Evolutionary conservation across 23 red algal genomes (phyloP).

Genomic region (Gracilaria caudata): DNA sequence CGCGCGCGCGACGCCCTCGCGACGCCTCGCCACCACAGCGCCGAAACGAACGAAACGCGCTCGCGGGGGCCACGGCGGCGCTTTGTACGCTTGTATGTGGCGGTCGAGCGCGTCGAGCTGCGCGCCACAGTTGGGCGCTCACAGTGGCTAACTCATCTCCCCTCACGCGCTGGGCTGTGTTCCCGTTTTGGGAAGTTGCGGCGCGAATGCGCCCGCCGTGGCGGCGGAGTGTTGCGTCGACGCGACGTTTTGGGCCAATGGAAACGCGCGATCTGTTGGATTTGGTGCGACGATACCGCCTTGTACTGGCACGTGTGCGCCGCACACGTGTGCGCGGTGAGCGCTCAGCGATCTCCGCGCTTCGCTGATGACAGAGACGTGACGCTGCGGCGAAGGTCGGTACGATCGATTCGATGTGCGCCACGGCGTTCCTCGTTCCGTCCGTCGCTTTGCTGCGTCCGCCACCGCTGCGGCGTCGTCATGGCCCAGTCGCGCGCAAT

Average conservation of each 20-base stretch:
- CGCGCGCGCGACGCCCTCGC: too few species aligned
- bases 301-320: slow-evolving; percentile 4
- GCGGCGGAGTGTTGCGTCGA: not conserved
- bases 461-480: not conserved
- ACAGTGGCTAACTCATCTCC: too few species aligned
- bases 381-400: too few species aligned
- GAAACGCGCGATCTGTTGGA: not conserved
- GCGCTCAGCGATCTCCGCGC: not conserved
- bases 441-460: not conserved
- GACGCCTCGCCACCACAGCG: not conserved
- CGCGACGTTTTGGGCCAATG: slow-evolving; percentile 8
- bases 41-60: not conserved
- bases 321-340: not conserved
- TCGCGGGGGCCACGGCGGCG: not conserved
- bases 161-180: too few species aligned
- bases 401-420: too few species aligned
- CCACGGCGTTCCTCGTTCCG: not conserved
- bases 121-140: not conserved
- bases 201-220: not conserved
- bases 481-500: not conserved
- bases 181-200: not conserved
- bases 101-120: not conserved
- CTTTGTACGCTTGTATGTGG: not conserved
- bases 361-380: not conserved
- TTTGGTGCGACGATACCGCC: not conserved